Evolutionary conservation across 2,329 filamentous ascomycete genomes (phyloP).

Genomic region (Exophiala oligosperma): DNA sequence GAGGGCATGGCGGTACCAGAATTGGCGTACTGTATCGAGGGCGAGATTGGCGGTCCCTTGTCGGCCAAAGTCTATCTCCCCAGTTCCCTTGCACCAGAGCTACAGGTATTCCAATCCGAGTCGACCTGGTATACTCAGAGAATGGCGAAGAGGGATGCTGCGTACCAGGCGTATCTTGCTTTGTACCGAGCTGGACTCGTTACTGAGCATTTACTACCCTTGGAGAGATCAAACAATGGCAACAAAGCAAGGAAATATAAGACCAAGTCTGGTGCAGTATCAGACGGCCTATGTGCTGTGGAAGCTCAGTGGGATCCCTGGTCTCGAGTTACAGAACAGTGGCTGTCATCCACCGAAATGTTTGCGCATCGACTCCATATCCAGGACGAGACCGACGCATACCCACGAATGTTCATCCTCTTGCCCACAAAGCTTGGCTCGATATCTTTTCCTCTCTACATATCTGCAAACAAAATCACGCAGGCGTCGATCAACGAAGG

Average conservation of each 20-base stretch:
- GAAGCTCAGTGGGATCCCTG: constrained; percentile 40
- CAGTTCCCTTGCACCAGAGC: constrained; percentile 61
- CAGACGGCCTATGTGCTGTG: constrained; percentile 29
- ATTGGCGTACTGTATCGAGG: constrained; percentile 66
- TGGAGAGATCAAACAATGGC: background rate
- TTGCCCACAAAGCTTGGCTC: constrained; percentile 16
- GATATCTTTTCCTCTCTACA: constrained; percentile 13
- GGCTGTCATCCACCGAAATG: background rate
- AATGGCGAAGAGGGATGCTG: constrained; percentile 75
- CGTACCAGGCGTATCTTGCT: constrained; percentile 73
- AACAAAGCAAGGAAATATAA: constrained; percentile 34
- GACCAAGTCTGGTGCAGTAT: background rate
- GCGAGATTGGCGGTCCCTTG: constrained; percentile 29
- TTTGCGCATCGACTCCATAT: constrained; percentile 20
- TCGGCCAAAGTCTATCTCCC: constrained; percentile 69
- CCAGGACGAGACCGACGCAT: background rate
- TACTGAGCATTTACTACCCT: constrained; percentile 75
- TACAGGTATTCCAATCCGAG: constrained; percentile 57
- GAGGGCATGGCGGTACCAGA: constrained; percentile 47
- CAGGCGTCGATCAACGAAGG: constrained; percentile 6
- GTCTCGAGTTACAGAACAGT: constrained; percentile 33
- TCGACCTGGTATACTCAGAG: constrained; percentile 68
- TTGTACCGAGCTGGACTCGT: constrained; percentile 71
- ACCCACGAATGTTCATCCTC: constrained; percentile 18
- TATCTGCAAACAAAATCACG: background rate